Percentiles rank a stretch among this genome's conserved stretches.
phyloP scores from a whole-genome alignment of 176 grass and related monocot species.

The Zizania latifolia region DNA sequence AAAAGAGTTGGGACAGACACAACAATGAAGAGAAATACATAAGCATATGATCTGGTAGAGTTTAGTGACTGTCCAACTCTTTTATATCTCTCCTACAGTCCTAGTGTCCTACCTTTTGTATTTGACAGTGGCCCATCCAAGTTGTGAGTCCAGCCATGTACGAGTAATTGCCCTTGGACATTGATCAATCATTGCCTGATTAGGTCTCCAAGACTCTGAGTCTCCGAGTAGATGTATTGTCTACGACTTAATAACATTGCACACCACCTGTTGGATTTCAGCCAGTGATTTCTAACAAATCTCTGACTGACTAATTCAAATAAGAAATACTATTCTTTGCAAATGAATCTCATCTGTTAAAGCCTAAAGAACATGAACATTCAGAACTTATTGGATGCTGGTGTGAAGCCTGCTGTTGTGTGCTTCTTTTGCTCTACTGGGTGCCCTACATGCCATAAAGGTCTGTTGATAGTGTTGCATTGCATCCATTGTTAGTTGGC shows the following conservation, averaged over 20 bases:
- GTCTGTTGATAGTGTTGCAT: background rate
- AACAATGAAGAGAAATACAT: background rate
- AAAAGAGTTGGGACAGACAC: background rate
- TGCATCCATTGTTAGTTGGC: constrained; percentile 11
- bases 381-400: no score
- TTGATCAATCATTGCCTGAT: background rate
- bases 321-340: background rate
- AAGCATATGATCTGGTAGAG: background rate
- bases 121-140: background rate
- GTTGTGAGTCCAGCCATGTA: background rate
- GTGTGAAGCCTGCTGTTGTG: no score
- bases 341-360: background rate
- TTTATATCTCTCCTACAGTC: no score
- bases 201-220: background rate
- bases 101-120: no score
- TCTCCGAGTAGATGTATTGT: background rate
- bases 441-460: no score
- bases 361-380: no score
- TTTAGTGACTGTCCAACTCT: background rate
- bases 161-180: background rate
- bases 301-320: background rate
- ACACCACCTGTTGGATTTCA: background rate
- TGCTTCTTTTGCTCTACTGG: no score
- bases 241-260: background rate
- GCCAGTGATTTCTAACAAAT: background rate